A percentile compares a stretch with the other conserved stretches of the same genome.
phyloP scores from a whole-genome alignment of 1,284 basidiomycete species.

The Fomitiporia mediterranea region DNA sequence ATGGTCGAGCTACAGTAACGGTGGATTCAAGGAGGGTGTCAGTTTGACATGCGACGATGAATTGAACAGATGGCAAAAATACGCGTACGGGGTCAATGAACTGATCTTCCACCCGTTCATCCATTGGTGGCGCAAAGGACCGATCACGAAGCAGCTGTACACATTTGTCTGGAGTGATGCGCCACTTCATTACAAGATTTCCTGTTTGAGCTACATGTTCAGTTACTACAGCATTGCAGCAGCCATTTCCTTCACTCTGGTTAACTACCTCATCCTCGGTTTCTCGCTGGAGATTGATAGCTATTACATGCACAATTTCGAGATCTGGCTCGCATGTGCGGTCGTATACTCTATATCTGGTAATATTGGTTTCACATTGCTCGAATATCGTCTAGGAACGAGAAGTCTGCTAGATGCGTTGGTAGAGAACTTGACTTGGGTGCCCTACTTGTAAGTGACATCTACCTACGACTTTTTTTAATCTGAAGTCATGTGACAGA shows the following conservation, averaged over 20 bases:
- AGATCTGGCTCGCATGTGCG: constrained; percentile 73
- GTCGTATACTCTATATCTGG: constrained; percentile 73
- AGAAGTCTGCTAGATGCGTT: constrained; percentile 49
- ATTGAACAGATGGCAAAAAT: constrained; percentile 84
- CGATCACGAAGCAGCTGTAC: constrained; percentile 73
- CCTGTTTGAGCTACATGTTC: constrained; percentile 79
- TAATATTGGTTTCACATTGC: constrained; percentile 64
- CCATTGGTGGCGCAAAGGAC: constrained; percentile 68
- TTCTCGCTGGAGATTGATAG: constrained; percentile 61
- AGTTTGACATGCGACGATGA: constrained; percentile 77
- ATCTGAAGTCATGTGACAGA: too few species aligned
- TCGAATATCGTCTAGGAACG: constrained; percentile 73
- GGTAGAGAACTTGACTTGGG: constrained; percentile 68
- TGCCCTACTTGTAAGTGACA: constrained; percentile 70
- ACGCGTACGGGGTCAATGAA: constrained; percentile 74
- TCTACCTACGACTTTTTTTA: background rate
- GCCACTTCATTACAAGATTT: constrained; percentile 80
- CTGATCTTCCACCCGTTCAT: constrained; percentile 74
- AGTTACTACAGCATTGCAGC: constrained; percentile 82
- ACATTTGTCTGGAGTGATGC: constrained; percentile 74
- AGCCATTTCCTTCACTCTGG: constrained; percentile 54
- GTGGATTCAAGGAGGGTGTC: constrained; percentile 86
- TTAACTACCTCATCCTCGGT: constrained; percentile 73
- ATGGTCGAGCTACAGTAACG: constrained; percentile 80
- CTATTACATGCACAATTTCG: constrained; percentile 67